Conservation (phyloP, 176 grass and related monocot genomes). For the Triticum dicoccoides region DNA sequence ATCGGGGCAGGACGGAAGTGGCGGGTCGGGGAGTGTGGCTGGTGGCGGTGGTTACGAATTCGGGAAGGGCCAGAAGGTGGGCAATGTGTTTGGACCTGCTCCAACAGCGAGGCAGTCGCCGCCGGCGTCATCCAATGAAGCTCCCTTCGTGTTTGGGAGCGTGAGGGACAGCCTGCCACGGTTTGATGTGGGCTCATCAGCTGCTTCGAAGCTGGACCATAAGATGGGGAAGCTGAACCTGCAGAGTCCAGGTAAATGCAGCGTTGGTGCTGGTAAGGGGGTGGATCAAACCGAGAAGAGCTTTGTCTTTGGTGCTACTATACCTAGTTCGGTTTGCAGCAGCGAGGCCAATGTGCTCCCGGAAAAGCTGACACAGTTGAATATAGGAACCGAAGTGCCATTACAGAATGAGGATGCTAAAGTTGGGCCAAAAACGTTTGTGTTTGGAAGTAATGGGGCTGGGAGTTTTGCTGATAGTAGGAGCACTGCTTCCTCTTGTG, state of each 20-base stretch:
- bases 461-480: constrained; percentile 14
- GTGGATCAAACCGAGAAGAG: background rate
- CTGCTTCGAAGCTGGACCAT: constrained; percentile 37
- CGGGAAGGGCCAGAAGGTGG: background rate
- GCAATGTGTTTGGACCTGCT: constrained; percentile 40
- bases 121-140: background rate
- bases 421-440: constrained; percentile 29
- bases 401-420: constrained; percentile 6
- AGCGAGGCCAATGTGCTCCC: constrained; percentile 29
- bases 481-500: constrained; percentile 7
- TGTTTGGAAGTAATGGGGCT: constrained; percentile 49
- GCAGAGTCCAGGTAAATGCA: background rate
- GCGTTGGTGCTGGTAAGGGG: background rate
- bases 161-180: constrained; percentile 40
- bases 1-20: background rate
- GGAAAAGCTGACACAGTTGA: constrained; percentile 49
- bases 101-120: background rate
- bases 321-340: constrained; percentile 18
- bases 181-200: constrained; percentile 26
- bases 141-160: constrained; percentile 40
- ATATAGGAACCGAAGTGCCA: constrained; percentile 41
- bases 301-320: constrained; percentile 23
- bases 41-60: background rate
- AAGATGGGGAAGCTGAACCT: constrained; percentile 63
- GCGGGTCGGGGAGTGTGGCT: background rate